Percentiles rank a stretch among this genome's conserved stretches.
Conservation (phyloP, 495 filamentous ascomycete genomes). For the Pyrenopolyporus hunteri region DNA sequence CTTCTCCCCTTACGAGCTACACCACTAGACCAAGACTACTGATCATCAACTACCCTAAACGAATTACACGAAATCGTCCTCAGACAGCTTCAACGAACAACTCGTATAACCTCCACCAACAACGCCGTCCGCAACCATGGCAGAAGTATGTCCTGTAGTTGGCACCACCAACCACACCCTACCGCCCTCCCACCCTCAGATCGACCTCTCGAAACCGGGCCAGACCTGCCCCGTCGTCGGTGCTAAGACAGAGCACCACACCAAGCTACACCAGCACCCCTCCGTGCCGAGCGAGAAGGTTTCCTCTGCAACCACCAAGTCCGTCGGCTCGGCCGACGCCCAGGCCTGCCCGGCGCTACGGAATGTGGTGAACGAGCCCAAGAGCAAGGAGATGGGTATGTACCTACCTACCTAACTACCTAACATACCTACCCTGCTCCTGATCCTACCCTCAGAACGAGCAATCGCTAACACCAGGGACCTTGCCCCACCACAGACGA, state of each 20-base stretch:
- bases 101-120: neutral
- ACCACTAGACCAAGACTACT: too few species aligned
- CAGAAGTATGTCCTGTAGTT: slow-evolving; percentile 49
- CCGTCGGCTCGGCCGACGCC: slow-evolving; percentile 45
- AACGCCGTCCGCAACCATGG: slow-evolving; percentile 24
- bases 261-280: slow-evolving; percentile 52
- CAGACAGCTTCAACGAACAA: slow-evolving; percentile 1
- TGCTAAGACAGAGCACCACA: slow-evolving; percentile 54
- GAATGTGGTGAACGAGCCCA: slow-evolving; percentile 48
- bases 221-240: slow-evolving; percentile 53
- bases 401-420: neutral
- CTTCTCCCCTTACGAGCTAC: neutral
- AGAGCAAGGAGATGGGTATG: slow-evolving; percentile 50
- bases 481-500: slow-evolving; percentile 43
- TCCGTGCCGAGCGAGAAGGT: slow-evolving; percentile 41
- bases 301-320: slow-evolving; percentile 35
- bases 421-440: neutral
- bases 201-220: slow-evolving; percentile 52
- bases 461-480: neutral
- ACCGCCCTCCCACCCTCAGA: slow-evolving; percentile 48
- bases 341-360: slow-evolving; percentile 52
- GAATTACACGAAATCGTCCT: neutral
- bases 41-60: neutral
- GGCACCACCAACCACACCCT: slow-evolving; percentile 54
- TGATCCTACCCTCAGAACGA: neutral